Evolutionary conservation across 495 filamentous ascomycete genomes (phyloP), one percentile per base, ranked within the genome.

Genomic region (Aspergillus baeticus): DNA sequence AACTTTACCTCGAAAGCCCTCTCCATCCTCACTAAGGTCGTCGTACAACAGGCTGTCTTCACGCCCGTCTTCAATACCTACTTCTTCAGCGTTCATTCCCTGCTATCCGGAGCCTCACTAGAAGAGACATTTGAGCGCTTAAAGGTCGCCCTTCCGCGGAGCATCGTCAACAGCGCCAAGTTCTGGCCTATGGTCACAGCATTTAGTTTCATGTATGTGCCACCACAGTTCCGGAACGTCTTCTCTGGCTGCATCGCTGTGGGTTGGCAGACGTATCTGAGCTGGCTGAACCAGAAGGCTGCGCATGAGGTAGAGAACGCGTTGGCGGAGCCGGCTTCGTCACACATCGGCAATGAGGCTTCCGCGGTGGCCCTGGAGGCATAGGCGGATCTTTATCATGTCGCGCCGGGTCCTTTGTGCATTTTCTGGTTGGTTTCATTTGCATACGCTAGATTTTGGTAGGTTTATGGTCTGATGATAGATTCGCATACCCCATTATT

Each of bases 221-320:
- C 84, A 23, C 70, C 90, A 20, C 83, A 92, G 67, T 92, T 87
- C 65, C 78, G 92, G 46, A 87, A 83, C 49, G 75, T 96, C 8
- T 92, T 96, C 67, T 84, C 87, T 0, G 92, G 81, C 6, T 69
- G 83, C 13, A 80, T 92, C 62, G 91, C 90, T 2, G 86, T 96
- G 42, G 88, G 89, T 1, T 97, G 92, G 92, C 92, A 96, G 73
- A 90, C 88, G 3, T 97, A 97, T 77, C 64, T 97, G 58, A 87
- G 84, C 51, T 88, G 84, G 71, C 71, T 97, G 67, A 96, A 96
- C 59, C 82, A 87, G 68, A 79, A 74, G 57, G 90, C 88, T 5
- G 88, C 88, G 60, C 70, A 73, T 37, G 76, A 84, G 65, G 81
- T 80, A 45, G 64, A 64, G 54, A 63, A 58, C 15, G 74, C 76